A percentile compares a stretch with the other conserved stretches of the same genome.
Evolutionary conservation across 345 rosid genomes (phyloP).

Genomic region (Pistacia integerrima): DNA sequence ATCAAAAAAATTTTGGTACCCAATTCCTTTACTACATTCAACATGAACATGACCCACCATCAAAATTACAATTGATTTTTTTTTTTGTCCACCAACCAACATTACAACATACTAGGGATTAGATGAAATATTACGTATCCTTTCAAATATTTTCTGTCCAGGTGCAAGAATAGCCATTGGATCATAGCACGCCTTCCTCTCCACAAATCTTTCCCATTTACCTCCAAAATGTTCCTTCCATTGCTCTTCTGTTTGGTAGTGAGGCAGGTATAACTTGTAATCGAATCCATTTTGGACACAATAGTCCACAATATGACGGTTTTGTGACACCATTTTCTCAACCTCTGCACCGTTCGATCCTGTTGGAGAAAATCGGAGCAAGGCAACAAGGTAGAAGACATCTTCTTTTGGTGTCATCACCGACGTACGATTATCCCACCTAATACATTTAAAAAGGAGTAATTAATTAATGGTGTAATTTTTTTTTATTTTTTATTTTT

Average conservation of each 20-base stretch:
- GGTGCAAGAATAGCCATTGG: slow-evolving; percentile 90
- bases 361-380: slow-evolving; percentile 65
- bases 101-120: slow-evolving; percentile 18
- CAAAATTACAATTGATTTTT: slow-evolving; percentile 16
- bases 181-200: slow-evolving; percentile 71
- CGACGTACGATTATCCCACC: slow-evolving; percentile 79
- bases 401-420: slow-evolving; percentile 75
- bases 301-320: slow-evolving; percentile 56
- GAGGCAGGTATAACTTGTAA: slow-evolving; percentile 86
- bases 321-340: slow-evolving; percentile 59
- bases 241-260: slow-evolving; percentile 69
- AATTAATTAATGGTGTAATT: too few relatives aligned
- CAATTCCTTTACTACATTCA: slow-evolving; percentile 6
- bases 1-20: neutral
- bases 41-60: slow-evolving; percentile 16
- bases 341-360: slow-evolving; percentile 36
- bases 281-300: slow-evolving; percentile 59
- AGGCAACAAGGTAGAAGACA: slow-evolving; percentile 81
- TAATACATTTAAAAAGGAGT: slow-evolving; percentile 9
- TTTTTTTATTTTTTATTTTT: neutral
- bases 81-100: too few relatives aligned
- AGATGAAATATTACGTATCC: slow-evolving; percentile 21
- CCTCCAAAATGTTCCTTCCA: slow-evolving; percentile 87
- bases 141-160: slow-evolving; percentile 78
- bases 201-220: slow-evolving; percentile 68